Evolutionary conservation across 2,329 filamentous ascomycete genomes (phyloP).

Genomic region (Botrytis squamosa): DNA sequence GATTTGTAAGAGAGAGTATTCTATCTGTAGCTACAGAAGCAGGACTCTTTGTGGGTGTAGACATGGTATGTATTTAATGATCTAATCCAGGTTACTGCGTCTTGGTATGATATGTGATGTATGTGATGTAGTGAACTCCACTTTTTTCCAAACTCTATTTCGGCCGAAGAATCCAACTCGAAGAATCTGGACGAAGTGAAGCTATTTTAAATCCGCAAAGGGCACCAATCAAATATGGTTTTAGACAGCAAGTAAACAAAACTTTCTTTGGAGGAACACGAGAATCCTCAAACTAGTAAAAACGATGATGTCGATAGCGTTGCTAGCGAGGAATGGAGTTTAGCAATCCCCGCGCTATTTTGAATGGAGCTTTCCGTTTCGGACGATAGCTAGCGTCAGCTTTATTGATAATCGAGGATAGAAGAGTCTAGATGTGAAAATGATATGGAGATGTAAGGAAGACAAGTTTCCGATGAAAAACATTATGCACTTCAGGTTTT

Average conservation of each 20-base stretch:
- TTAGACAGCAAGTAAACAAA: not conserved
- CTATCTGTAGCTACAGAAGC: constrained; percentile 30
- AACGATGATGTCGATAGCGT: constrained; percentile 3
- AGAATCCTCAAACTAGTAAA: not conserved
- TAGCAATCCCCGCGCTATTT: not conserved
- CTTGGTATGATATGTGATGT: not conserved
- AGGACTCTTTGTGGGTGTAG: constrained; percentile 26
- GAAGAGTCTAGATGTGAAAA: not conserved
- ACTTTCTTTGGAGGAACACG: not conserved
- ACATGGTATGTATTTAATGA: constrained; percentile 25
- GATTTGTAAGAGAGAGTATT: constrained; percentile 26
- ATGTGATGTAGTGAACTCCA: not conserved
- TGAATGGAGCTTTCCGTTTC: not conserved
- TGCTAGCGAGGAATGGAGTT: not conserved
- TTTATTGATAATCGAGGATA: not conserved
- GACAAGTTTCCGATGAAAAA: not conserved
- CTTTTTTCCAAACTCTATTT: not conserved
- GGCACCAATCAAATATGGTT: not conserved
- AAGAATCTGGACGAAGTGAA: not conserved
- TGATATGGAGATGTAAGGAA: not conserved
- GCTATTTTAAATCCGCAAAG: not conserved
- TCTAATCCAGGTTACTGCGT: not conserved
- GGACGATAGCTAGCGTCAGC: not conserved
- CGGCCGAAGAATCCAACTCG: not conserved
- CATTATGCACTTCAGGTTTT: not conserved